Evolutionary conservation across 2,329 filamentous ascomycete genomes (phyloP), one percentile per base, ranked within the genome.

Genomic region (Epichloe sp.): DNA sequence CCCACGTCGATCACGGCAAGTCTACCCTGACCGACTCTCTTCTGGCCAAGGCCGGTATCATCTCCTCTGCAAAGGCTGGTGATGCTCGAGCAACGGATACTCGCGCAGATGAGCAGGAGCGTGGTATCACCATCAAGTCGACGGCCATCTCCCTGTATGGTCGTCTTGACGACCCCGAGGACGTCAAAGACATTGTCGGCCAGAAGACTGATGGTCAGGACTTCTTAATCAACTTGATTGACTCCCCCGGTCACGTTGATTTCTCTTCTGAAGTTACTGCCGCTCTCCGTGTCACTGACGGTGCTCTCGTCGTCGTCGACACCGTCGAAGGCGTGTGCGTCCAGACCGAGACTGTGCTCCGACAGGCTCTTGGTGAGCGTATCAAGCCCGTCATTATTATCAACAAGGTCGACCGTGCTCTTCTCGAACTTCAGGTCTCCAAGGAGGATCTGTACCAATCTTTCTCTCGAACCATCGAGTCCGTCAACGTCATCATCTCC

Each of bases 161-260:
- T 68, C 77, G 83, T 65, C 82, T 98, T 60, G 74, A 79, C 55
- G 82, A 86, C 62, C 75, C 79, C 47, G 91, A 96, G 54, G 93
- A 97, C 69, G 69, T 96, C 61, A 95, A 95, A 83, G 93, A 98
- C 69, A 89, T 97, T 62, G 85, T 86, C 61, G 82, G 83, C 71
- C 81, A 89, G 75, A 85, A 88, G 76, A 86, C 88, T 62, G 80
- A 89, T 58, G 93, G 93, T 73, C 86, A 85, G 72, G 88, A 95
- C 72, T 98, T 98, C 86, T 80, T 98, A 80, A 94, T 98, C 85
- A 98, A 98, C 85, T 82, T 98, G 76, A 98, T 98, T 73, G 93
- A 98, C 77, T 98, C 93, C 93, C 93, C 93, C 58, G 93, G 93
- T 82, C 93, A 98, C 91, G 93, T 98, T 78, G 93, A 98, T 78